phyloP scores from a whole-genome alignment of 2,329 filamentous ascomycete genomes.

The Clarireedia monteithiana region DNA sequence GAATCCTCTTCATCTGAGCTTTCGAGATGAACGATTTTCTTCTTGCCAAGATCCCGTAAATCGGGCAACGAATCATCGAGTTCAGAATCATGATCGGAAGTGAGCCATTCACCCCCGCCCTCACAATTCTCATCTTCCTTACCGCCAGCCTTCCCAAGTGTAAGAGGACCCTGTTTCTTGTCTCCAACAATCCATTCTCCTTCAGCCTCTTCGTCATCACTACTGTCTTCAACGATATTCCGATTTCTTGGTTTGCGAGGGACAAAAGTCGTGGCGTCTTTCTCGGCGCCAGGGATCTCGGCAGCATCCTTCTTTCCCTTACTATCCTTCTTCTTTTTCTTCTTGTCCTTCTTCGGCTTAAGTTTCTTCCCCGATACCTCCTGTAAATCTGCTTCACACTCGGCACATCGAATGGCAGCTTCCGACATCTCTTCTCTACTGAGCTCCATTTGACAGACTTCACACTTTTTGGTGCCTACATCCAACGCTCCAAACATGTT shows the following conservation, averaged over 20 bases:
- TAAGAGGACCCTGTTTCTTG: slow-evolving; percentile 49
- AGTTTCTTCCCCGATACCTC: slow-evolving; percentile 42
- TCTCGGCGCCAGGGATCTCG: neutral
- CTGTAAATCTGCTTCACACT: slow-evolving; percentile 69
- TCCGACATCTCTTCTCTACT: slow-evolving; percentile 24
- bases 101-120: slow-evolving; percentile 73
- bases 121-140: slow-evolving; percentile 84
- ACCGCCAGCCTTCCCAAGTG: slow-evolving; percentile 72
- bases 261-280: slow-evolving; percentile 14
- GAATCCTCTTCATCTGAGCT: slow-evolving; percentile 29
- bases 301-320: slow-evolving; percentile 25
- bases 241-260: slow-evolving; percentile 42
- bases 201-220: slow-evolving; percentile 55
- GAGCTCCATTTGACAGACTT: slow-evolving; percentile 28
- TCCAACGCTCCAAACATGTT: slow-evolving; percentile 80
- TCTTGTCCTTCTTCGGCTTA: slow-evolving; percentile 33
- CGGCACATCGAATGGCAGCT: slow-evolving; percentile 56
- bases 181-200: slow-evolving; percentile 76
- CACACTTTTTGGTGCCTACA: slow-evolving; percentile 29
- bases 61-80: slow-evolving; percentile 34
- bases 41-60: slow-evolving; percentile 25
- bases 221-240: slow-evolving; percentile 56
- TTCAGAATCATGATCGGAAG: slow-evolving; percentile 53
- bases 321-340: slow-evolving; percentile 32
- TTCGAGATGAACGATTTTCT: slow-evolving; percentile 18